Evolutionary conservation across 495 filamentous ascomycete species (phyloP).

Genomic region (Neurospora hispaniola): DNA sequence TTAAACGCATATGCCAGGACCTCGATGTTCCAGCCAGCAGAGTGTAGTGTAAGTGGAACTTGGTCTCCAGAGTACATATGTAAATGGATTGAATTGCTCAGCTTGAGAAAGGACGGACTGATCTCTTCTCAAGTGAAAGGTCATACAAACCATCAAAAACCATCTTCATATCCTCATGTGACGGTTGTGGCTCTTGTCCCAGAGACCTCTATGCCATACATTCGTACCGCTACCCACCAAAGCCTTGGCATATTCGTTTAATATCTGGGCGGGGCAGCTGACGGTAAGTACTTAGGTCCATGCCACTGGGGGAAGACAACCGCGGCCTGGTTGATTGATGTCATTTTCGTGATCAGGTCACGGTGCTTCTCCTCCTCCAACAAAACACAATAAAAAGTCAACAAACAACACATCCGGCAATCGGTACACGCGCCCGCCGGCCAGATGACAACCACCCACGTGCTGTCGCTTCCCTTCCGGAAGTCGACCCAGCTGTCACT

Average conservation of each 20-base stretch:
- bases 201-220: background rate
- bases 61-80: background rate
- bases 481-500: slow-evolving; percentile 67
- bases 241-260: background rate
- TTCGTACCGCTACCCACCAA: too few relatives aligned
- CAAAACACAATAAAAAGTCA: background rate
- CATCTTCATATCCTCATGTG: background rate
- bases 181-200: background rate
- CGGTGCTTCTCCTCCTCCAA: background rate
- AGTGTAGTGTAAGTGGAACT: background rate
- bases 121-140: too few relatives aligned
- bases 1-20: background rate
- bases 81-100: background rate
- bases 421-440: background rate
- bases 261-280: background rate
- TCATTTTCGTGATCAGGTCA: background rate
- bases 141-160: too few relatives aligned
- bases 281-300: background rate
- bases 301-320: background rate
- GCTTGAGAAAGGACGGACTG: too few relatives aligned
- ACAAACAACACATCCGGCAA: background rate
- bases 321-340: background rate
- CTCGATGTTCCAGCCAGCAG: background rate
- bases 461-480: slow-evolving; percentile 70
- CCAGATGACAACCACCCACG: slow-evolving; percentile 22